A percentile compares a stretch with the other conserved stretches of the same genome.
Conservation (phyloP, 2,329 filamentous ascomycete genomes). For the Cadophora luteo-olivacea region DNA sequence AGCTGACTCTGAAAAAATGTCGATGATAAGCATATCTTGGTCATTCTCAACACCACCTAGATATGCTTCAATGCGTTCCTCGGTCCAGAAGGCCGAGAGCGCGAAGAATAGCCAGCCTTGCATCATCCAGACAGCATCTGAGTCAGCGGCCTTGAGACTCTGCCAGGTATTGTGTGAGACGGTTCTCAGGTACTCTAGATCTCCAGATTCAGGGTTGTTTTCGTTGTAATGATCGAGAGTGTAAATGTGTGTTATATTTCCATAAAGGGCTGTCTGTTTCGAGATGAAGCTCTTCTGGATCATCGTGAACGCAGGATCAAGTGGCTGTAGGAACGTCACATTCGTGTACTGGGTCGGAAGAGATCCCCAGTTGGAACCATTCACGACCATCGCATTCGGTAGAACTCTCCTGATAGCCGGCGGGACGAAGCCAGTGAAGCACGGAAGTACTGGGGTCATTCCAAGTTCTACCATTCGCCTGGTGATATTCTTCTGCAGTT, state of each 20-base stretch:
- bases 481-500: conserved; percentile 56
- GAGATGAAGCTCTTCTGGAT: conserved; percentile 54
- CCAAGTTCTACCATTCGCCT: conserved; percentile 57
- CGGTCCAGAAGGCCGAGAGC: conserved; percentile 52
- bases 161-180: conserved; percentile 52
- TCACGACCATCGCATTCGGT: conserved; percentile 52
- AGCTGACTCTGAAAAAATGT: conserved; percentile 55
- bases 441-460: conserved; percentile 58
- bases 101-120: conserved; percentile 59
- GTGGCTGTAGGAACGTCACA: conserved; percentile 55
- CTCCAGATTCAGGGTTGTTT: conserved; percentile 54
- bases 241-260: conserved; percentile 56
- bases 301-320: conserved; percentile 50
- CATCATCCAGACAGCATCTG: conserved; percentile 58
- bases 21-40: conserved; percentile 56
- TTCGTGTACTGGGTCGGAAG: conserved; percentile 52
- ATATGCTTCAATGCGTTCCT: conserved; percentile 55
- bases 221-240: conserved; percentile 62
- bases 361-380: conserved; percentile 51
- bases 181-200: conserved; percentile 51
- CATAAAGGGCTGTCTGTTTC: conserved; percentile 54
- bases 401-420: conserved; percentile 48
- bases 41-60: conserved; percentile 52
- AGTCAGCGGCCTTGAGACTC: conserved; percentile 55
- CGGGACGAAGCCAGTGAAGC: conserved; percentile 58